These are phyloP conservation scores for Ceratobasidium sp. DNA, from an alignment of 1,284 basidiomycete species.

Conservation along the genomic window DNA sequence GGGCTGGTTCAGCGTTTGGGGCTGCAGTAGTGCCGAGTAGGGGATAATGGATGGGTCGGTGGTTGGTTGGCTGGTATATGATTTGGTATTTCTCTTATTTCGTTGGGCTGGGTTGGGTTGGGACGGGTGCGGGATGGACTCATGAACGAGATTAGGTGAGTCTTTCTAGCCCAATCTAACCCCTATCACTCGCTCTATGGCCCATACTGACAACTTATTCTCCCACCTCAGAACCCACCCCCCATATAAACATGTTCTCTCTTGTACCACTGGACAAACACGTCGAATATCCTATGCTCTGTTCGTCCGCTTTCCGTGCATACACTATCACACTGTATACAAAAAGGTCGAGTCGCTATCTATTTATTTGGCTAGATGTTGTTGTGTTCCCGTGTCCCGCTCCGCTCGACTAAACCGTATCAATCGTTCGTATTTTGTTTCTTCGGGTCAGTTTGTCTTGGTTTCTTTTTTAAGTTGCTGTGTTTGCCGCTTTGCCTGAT, in stretches of 20 bases:
- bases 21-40: conserved; percentile 19
- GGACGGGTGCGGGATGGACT: not conserved
- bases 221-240: not conserved
- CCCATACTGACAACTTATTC: not conserved
- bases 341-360: conserved; percentile 43
- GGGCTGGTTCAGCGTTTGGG: conserved; percentile 38
- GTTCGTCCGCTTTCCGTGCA: conserved; percentile 17
- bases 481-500: not conserved
- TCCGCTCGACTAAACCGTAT: not conserved
- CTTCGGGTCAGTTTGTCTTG: not conserved
- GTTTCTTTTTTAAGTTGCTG: conserved; percentile 8
- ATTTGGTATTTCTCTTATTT: no score
- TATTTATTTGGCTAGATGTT: conserved; percentile 44
- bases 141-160: conserved; percentile 20
- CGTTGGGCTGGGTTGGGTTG: conserved; percentile 21
- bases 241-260: conserved; percentile 10
- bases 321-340: conserved; percentile 32
- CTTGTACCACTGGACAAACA: conserved; percentile 22
- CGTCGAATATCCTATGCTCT: conserved; percentile 15
- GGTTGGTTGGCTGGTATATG: no score
- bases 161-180: not conserved
- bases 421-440: not conserved
- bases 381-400: conserved; percentile 11
- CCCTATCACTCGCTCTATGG: no score
- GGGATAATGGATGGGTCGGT: conserved; percentile 9